phyloP scores from a whole-genome alignment of 2,329 filamentous ascomycete genomes.

The Plectosphaerella sp. region DNA sequence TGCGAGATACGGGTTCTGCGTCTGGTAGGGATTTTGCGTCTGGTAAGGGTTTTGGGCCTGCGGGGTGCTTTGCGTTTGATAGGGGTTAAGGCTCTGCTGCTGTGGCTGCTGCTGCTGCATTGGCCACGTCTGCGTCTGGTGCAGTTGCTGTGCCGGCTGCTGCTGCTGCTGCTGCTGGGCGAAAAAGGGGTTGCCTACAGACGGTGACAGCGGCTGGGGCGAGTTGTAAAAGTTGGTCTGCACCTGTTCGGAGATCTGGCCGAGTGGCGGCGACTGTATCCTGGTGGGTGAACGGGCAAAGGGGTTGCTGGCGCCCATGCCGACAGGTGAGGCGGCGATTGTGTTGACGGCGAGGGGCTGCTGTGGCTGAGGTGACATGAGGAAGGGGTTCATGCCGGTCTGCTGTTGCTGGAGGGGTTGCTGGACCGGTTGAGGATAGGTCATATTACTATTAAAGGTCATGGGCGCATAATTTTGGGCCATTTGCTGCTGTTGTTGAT shows the following conservation, averaged over 20 bases:
- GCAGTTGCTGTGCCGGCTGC: constrained; percentile 19
- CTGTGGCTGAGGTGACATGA: constrained; percentile 29
- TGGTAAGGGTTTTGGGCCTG: constrained; percentile 17
- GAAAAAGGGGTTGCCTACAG: constrained; percentile 25
- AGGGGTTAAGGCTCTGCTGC: constrained; percentile 19
- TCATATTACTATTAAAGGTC: constrained; percentile 37
- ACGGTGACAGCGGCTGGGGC: constrained; percentile 17
- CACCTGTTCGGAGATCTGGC: constrained; percentile 48
- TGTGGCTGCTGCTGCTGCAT: constrained; percentile 14
- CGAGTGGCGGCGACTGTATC: constrained; percentile 43
- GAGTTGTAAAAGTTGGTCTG: constrained; percentile 36
- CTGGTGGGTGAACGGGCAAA: constrained; percentile 45
- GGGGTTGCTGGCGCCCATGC: constrained; percentile 36
- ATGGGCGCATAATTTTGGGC: constrained; percentile 33
- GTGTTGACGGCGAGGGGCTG: constrained; percentile 37
- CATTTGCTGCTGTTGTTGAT: constrained; percentile 15
- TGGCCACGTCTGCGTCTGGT: constrained; percentile 22
- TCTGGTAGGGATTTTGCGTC: constrained; percentile 18
- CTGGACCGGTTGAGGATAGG: constrained; percentile 31
- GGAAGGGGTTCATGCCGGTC: constrained; percentile 49
- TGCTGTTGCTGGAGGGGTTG: constrained; percentile 28
- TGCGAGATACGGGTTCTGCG: constrained; percentile 17
- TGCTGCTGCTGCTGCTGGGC: constrained; percentile 19
- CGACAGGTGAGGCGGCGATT: constrained; percentile 21
- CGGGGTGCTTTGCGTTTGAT: constrained; percentile 15